A percentile compares a stretch with the other conserved stretches of the same genome.
Evolutionary conservation across 495 filamentous ascomycete species (phyloP).

Genomic region (Xylaria venustula): DNA sequence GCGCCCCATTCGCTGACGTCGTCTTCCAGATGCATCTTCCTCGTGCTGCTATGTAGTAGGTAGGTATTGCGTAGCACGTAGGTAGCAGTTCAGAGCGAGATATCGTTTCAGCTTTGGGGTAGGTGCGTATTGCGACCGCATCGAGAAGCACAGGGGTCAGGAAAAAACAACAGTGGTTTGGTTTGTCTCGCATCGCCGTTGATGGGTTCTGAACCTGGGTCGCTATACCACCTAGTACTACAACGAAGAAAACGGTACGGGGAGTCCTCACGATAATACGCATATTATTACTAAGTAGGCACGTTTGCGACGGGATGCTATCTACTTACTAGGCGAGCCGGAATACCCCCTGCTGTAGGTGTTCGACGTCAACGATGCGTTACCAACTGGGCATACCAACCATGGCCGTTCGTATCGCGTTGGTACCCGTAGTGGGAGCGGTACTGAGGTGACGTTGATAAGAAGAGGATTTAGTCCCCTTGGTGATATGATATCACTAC

Average conservation of each 20-base stretch:
- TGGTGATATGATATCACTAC: no score
- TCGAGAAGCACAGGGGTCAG: not conserved
- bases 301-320: not conserved
- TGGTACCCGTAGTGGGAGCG: not conserved
- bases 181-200: not conserved
- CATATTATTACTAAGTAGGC: not conserved
- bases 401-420: not conserved
- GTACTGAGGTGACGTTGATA: no score
- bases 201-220: not conserved
- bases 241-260: not conserved
- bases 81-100: constrained; percentile 1
- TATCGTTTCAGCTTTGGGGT: constrained; percentile 7
- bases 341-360: not conserved
- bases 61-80: no score
- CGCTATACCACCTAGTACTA: not conserved
- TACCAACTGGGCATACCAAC: no score
- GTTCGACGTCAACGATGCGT: not conserved
- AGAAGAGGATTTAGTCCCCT: no score
- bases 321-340: constrained; percentile 4
- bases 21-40: not conserved
- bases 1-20: not conserved
- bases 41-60: not conserved
- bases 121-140: constrained; percentile 5
- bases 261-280: not conserved
- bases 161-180: not conserved